These are phyloP conservation scores for Dentiscutata heterogama DNA, from an alignment of 371 early-diverging fungal genomes.

Conservation along the genomic window DNA sequence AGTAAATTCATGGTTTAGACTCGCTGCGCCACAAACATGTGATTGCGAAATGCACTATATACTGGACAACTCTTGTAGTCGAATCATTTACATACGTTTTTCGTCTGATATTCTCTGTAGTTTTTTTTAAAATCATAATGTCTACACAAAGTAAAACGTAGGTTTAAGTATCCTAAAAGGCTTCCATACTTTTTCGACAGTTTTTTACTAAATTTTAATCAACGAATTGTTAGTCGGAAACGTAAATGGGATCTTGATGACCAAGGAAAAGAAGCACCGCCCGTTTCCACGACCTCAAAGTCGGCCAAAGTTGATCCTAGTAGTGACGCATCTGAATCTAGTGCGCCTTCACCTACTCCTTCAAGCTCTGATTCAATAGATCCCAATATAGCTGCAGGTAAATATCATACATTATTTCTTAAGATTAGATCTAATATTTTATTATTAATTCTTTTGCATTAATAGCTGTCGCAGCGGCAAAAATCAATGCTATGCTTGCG, in stretches of 20 bases:
- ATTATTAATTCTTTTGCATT: slow-evolving; percentile 32
- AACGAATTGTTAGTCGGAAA: slow-evolving; percentile 51
- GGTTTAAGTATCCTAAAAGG: no score
- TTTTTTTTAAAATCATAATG: no score
- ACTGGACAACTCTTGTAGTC: no score
- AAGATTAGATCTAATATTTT: not conserved
- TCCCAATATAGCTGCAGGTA: slow-evolving; percentile 45
- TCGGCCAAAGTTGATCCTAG: slow-evolving; percentile 11
- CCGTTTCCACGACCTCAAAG: slow-evolving; percentile 39
- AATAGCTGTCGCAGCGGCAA: slow-evolving; percentile 65
- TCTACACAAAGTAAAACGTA: no score
- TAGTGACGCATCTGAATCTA: slow-evolving; percentile 24
- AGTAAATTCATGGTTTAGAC: no score
- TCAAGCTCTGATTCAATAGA: slow-evolving; percentile 21
- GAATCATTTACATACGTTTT: no score
- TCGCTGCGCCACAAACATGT: no score
- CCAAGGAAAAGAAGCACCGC: slow-evolving; percentile 47
- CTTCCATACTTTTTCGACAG: not conserved
- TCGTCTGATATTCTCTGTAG: no score
- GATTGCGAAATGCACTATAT: no score
- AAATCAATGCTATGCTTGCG: slow-evolving; percentile 67
- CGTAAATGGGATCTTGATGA: slow-evolving; percentile 59
- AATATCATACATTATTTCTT: not conserved
- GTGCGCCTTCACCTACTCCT: slow-evolving; percentile 26
- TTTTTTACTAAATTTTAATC: not conserved